Evolutionary conservation across 495 filamentous ascomycete species (phyloP), one percentile per base, ranked within the genome.

Genomic region (Neurospora sp.): DNA sequence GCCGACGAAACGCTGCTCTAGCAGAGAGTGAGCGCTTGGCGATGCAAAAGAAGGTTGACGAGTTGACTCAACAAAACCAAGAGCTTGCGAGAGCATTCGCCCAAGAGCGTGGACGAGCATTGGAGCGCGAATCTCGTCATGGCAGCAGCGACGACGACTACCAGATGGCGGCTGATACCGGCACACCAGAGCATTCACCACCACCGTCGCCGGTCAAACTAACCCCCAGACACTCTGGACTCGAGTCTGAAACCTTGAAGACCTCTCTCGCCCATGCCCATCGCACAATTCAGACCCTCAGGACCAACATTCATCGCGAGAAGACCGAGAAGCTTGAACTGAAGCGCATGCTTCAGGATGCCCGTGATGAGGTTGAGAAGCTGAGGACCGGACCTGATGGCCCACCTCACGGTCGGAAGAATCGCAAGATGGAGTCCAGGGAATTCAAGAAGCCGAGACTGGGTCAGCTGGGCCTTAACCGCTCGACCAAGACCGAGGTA

Each of bases 281-380:
- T 78, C 89, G 94, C 69, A 96, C 97, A 88, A 97, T 99, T 71
- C 93, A 98, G 79, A 95, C 93, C 73, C 86, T 98, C 40, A 94
- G 97, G 83, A 92, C 90, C 81, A 97, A 94, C 76, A 92, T 98
- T 70, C 94, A 98, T 80, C 91, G 96, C 36, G 96, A 99, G 82
- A 99, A 97, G 87, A 96, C 95, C 0, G 96, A 99, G 81, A 99
- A 97, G 85, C 88, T 97, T 31, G 96, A 99, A 80, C 86, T 98
- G 69, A 95, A 92, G 81, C 92, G 96, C 71, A 93, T 99, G 89
- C 87, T 99, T 39, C 96, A 97, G 84, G 96, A 99, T 75, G 92
- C 94, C 42, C 90, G 96, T 37, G 96, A 99, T 81, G 96, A 99
- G 77, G 82, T 99, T 34, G 96, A 98, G 82, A 86, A 88, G 74